Conservation (phyloP, 1,284 basidiomycete genomes). For the Vanrija sp. region DNA sequence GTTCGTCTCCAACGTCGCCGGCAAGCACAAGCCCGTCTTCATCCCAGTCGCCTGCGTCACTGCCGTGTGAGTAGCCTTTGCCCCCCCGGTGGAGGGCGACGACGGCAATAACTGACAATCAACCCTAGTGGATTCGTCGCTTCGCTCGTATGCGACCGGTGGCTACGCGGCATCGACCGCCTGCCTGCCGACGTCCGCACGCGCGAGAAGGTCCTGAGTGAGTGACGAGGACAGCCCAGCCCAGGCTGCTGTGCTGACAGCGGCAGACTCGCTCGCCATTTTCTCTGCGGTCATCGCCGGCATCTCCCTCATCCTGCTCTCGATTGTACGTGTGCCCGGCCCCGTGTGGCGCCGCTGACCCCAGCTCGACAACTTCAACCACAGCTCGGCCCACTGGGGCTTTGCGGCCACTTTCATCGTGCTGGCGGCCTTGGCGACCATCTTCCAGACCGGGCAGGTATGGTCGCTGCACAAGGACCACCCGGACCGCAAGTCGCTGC, state of each 20-base stretch:
- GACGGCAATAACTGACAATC: neutral
- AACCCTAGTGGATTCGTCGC: conserved; percentile 34
- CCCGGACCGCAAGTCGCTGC: conserved; percentile 48
- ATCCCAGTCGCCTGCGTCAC: conserved; percentile 42
- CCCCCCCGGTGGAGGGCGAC: neutral
- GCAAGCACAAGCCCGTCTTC: conserved; percentile 46
- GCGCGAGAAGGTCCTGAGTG: conserved; percentile 45
- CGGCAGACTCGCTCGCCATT: conserved; percentile 49
- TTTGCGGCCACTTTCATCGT: conserved; percentile 54
- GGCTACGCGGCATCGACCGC: conserved; percentile 52
- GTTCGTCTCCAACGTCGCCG: conserved; percentile 53
- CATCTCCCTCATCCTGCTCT: conserved; percentile 50
- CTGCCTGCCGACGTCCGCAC: conserved; percentile 51
- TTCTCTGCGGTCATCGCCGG: conserved; percentile 50
- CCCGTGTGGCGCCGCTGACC: neutral
- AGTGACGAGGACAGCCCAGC: conserved; percentile 5
- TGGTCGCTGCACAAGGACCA: conserved; percentile 50
- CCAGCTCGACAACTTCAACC: conserved; percentile 49
- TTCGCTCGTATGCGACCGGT: conserved; percentile 51
- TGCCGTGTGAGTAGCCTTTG: conserved; percentile 21
- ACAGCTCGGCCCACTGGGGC: conserved; percentile 52
- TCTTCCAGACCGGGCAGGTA: conserved; percentile 53
- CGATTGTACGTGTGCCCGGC: conserved; percentile 32
- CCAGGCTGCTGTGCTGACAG: conserved; percentile 1
- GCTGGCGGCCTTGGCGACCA: conserved; percentile 51